A percentile compares a stretch with the other conserved stretches of the same genome.
Conservation (phyloP, 805 yeast genomes). For the Kregervanrija delftensis region DNA sequence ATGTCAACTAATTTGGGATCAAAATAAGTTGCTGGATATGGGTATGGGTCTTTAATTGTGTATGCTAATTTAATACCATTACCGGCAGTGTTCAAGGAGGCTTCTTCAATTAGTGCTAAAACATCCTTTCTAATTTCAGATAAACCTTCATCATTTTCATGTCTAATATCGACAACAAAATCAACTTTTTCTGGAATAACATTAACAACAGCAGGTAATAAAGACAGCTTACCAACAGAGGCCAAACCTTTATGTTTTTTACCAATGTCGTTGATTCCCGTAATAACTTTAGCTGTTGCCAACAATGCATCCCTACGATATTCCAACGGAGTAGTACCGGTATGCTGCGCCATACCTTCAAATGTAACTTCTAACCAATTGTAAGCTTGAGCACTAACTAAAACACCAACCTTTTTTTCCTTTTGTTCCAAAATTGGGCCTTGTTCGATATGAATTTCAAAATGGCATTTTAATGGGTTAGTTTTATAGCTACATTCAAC, state of each 20-base stretch:
- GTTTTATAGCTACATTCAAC: slow-evolving; percentile 38
- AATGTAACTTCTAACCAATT: slow-evolving; percentile 54
- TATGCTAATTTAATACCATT: slow-evolving; percentile 35
- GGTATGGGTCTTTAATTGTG: slow-evolving; percentile 34
- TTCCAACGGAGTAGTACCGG: slow-evolving; percentile 66
- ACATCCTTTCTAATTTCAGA: slow-evolving; percentile 30
- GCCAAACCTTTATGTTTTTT: slow-evolving; percentile 43
- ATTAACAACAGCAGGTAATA: slow-evolving; percentile 57
- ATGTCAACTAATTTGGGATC: slow-evolving; percentile 43
- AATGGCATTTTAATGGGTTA: slow-evolving; percentile 60
- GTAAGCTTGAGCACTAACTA: slow-evolving; percentile 60
- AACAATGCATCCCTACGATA: slow-evolving; percentile 56
- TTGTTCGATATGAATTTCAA: slow-evolving; percentile 72
- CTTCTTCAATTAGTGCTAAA: slow-evolving; percentile 25
- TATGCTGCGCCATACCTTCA: slow-evolving; percentile 60
- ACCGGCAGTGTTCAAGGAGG: slow-evolving; percentile 21
- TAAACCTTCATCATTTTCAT: slow-evolving; percentile 39
- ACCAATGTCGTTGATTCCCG: slow-evolving; percentile 50
- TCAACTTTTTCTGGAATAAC: slow-evolving; percentile 58
- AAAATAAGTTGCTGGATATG: slow-evolving; percentile 46
- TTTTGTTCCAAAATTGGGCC: slow-evolving; percentile 63
- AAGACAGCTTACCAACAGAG: slow-evolving; percentile 50
- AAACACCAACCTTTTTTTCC: slow-evolving; percentile 54
- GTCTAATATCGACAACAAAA: slow-evolving; percentile 58
- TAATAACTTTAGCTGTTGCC: slow-evolving; percentile 51